Conservation (phyloP, 768 basidiomycete genomes). For the Russula ochroleuca region DNA sequence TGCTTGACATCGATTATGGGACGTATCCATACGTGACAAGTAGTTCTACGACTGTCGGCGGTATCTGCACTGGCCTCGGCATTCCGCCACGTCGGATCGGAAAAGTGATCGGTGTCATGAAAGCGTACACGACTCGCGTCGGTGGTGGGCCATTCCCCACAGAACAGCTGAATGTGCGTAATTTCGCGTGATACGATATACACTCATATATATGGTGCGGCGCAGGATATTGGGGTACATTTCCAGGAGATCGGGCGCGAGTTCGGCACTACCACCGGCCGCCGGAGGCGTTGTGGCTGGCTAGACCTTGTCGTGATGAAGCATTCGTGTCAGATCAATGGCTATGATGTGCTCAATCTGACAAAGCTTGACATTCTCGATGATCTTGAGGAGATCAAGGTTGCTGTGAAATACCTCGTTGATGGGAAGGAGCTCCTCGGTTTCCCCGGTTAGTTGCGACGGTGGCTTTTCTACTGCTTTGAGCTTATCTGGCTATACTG, state of each 20-base stretch:
- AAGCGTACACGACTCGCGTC: conserved; percentile 97
- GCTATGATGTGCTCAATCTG: conserved; percentile 88
- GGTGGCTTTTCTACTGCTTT: not conserved
- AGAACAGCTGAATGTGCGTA: conserved; percentile 81
- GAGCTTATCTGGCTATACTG: not conserved
- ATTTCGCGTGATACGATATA: not conserved
- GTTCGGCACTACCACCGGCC: conserved; percentile 89
- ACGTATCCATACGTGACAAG: conserved; percentile 98
- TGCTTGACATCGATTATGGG: conserved; percentile 97
- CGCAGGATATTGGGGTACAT: conserved; percentile 73
- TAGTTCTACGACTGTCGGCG: conserved; percentile 88
- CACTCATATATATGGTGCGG: not conserved
- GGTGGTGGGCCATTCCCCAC: conserved; percentile 99
- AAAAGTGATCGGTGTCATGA: conserved; percentile 88
- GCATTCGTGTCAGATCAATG: conserved; percentile 91
- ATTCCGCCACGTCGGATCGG: conserved; percentile 88
- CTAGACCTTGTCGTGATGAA: conserved; percentile 93
- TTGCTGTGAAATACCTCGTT: conserved; percentile 74
- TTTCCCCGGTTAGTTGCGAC: conserved; percentile 70
- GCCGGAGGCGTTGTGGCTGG: conserved; percentile 93
- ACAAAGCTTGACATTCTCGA: conserved; percentile 97
- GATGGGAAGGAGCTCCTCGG: conserved; percentile 74
- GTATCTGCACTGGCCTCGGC: conserved; percentile 96
- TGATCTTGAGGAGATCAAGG: conserved; percentile 76
- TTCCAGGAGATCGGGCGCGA: conserved; percentile 93